Conservation (phyloP, 352 stramenopile species). For the Phytophthora kernoviae region DNA sequence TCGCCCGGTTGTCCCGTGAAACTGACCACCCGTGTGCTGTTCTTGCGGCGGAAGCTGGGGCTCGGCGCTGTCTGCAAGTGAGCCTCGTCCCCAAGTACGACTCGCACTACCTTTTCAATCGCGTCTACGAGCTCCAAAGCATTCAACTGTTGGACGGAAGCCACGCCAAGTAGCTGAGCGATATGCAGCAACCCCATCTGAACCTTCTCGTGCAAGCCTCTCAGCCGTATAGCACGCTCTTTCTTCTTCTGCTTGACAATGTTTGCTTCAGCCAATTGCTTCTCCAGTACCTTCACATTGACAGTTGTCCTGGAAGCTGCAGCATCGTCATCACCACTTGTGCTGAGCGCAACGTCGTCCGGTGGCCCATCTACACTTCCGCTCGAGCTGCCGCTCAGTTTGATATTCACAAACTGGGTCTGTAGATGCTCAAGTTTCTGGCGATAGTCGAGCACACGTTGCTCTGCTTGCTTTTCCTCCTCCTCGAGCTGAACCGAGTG, state of each 20-base stretch:
- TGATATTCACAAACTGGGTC: conserved; percentile 69
- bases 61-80: conserved; percentile 55
- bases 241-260: conserved; percentile 71
- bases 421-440: conserved; percentile 65
- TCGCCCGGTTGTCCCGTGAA: conserved; percentile 31
- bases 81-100: conserved; percentile 76
- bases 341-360: conserved; percentile 7
- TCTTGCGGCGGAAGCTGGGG: conserved; percentile 69
- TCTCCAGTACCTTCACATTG: conserved; percentile 76
- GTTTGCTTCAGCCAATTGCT: conserved; percentile 56
- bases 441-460: conserved; percentile 62
- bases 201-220: conserved; percentile 71
- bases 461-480: conserved; percentile 64
- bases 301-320: conserved; percentile 34
- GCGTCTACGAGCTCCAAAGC: conserved; percentile 69
- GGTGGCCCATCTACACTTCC: conserved; percentile 24
- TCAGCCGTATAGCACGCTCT: conserved; percentile 59
- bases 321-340: conserved; percentile 18
- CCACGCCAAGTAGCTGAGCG: conserved; percentile 73
- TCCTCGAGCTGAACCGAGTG: conserved; percentile 70
- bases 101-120: conserved; percentile 79
- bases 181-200: conserved; percentile 80
- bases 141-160: conserved; percentile 45
- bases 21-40: conserved; percentile 60
- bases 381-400: conserved; percentile 60